phyloP scores from a whole-genome alignment of 148 eudicot species.

The Mesembryanthemum crystallinum region DNA sequence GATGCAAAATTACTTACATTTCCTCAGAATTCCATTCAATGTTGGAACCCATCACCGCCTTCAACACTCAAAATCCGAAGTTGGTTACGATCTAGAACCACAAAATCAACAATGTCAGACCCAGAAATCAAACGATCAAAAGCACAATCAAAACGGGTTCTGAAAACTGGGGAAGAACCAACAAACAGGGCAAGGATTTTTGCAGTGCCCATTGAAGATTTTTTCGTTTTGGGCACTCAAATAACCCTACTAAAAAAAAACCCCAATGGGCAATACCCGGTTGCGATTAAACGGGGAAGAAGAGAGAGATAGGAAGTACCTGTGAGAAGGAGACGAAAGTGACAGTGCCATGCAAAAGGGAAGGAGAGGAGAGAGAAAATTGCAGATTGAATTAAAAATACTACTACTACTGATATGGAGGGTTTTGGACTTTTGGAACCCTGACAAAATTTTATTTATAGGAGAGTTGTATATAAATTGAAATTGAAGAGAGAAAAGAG shows the following conservation, averaged over 20 bases:
- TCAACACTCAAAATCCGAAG: background rate
- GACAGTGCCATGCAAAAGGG: slow-evolving; percentile 40
- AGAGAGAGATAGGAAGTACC: slow-evolving; percentile 2
- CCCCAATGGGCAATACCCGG: slow-evolving; percentile 13
- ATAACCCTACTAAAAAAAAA: background rate
- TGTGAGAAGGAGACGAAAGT: slow-evolving; percentile 24
- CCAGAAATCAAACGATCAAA: slow-evolving; percentile 12
- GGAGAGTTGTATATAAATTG: too few relatives aligned
- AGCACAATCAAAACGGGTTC: background rate
- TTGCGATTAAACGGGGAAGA: slow-evolving; percentile 1
- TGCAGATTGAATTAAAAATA: background rate
- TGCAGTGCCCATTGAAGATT: background rate
- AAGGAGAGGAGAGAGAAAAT: background rate
- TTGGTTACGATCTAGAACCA: slow-evolving; percentile 10
- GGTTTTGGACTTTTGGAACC: too few relatives aligned
- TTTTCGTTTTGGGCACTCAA: background rate
- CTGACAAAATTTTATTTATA: too few relatives aligned
- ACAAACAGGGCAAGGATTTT: background rate
- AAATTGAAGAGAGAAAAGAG: too few relatives aligned
- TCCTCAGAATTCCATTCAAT: slow-evolving; percentile 32
- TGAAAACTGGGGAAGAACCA: too few relatives aligned
- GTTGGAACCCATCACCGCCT: slow-evolving; percentile 25
- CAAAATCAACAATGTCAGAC: background rate
- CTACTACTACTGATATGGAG: too few relatives aligned
- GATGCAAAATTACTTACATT: slow-evolving; percentile 29